A percentile compares a stretch with the other conserved stretches of the same genome.
Evolutionary conservation across 1,284 basidiomycete species (phyloP).

Genomic region (Taiwanofungus camphoratus): DNA sequence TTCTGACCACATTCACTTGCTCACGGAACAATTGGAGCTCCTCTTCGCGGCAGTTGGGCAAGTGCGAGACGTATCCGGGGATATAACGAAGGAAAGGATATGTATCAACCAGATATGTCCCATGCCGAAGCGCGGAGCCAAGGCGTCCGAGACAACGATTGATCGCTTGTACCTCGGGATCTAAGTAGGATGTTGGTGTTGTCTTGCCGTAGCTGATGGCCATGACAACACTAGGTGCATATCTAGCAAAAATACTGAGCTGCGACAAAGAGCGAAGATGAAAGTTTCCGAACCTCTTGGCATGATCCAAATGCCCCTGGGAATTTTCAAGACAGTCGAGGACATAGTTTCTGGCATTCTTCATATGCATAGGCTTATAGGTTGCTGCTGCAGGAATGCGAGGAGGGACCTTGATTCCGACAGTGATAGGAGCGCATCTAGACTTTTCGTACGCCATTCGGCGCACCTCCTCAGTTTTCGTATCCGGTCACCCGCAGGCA

Average conservation of each 20-base stretch:
- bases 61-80: slow-evolving; percentile 50
- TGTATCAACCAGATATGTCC: slow-evolving; percentile 51
- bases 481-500: slow-evolving; percentile 14
- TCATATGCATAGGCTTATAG: slow-evolving; percentile 7
- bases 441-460: neutral
- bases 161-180: slow-evolving; percentile 51
- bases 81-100: slow-evolving; percentile 51
- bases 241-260: slow-evolving; percentile 32
- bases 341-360: slow-evolving; percentile 7
- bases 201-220: slow-evolving; percentile 61
- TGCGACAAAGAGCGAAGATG: neutral
- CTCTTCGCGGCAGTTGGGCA: slow-evolving; percentile 47
- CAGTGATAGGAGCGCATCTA: neutral
- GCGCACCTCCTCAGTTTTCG: slow-evolving; percentile 15
- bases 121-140: slow-evolving; percentile 46
- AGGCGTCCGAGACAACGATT: slow-evolving; percentile 43
- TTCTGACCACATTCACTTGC: slow-evolving; percentile 40
- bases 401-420: slow-evolving; percentile 3
- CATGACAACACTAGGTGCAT: slow-evolving; percentile 58
- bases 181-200: slow-evolving; percentile 41
- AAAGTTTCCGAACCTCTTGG: neutral
- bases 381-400: slow-evolving; percentile 5
- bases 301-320: slow-evolving; percentile 10
- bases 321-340: slow-evolving; percentile 3
- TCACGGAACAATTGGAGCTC: slow-evolving; percentile 51